Percentiles rank a stretch among this genome's conserved stretches.
phyloP scores from a whole-genome alignment of 768 basidiomycete genomes.

The Imleria badia region DNA sequence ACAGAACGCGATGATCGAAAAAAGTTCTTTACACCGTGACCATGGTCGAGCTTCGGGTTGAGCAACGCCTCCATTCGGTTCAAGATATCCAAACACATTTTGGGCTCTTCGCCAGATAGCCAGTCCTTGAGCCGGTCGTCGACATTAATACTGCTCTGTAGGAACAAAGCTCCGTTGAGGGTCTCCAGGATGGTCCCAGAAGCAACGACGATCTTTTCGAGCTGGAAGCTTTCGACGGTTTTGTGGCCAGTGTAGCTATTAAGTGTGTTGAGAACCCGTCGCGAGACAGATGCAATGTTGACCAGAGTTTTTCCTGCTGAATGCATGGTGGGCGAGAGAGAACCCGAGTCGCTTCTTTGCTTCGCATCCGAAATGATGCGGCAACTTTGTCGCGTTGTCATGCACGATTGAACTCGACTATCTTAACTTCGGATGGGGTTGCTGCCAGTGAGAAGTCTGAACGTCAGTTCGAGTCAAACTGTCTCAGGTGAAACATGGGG shows the following conservation, averaged over 20 bases:
- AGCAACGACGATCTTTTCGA: slow-evolving; percentile 4
- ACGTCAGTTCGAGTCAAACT: too few species aligned
- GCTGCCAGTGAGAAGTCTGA: too few species aligned
- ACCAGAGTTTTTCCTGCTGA: background rate
- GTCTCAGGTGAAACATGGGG: too few species aligned
- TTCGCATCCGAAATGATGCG: too few species aligned
- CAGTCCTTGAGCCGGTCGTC: slow-evolving; percentile 12
- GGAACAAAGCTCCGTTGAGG: background rate
- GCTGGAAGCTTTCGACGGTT: background rate
- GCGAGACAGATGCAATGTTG: slow-evolving; percentile 4
- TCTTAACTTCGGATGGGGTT: too few species aligned
- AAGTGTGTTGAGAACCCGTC: background rate
- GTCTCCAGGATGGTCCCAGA: slow-evolving; percentile 8
- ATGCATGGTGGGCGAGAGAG: too few species aligned
- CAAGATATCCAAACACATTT: slow-evolving; percentile 1
- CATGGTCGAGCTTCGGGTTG: background rate
- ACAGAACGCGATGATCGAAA: background rate
- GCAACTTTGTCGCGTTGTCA: too few species aligned
- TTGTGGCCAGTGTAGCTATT: background rate
- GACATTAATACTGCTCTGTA: background rate
- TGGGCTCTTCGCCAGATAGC: slow-evolving; percentile 4
- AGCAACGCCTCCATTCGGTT: slow-evolving; percentile 9
- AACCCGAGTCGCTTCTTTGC: too few species aligned
- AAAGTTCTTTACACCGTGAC: background rate
- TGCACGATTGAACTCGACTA: too few species aligned